These are phyloP conservation scores for Beauveria caledonica DNA, from an alignment of 2,329 filamentous ascomycete genomes.

Conservation along the genomic window DNA sequence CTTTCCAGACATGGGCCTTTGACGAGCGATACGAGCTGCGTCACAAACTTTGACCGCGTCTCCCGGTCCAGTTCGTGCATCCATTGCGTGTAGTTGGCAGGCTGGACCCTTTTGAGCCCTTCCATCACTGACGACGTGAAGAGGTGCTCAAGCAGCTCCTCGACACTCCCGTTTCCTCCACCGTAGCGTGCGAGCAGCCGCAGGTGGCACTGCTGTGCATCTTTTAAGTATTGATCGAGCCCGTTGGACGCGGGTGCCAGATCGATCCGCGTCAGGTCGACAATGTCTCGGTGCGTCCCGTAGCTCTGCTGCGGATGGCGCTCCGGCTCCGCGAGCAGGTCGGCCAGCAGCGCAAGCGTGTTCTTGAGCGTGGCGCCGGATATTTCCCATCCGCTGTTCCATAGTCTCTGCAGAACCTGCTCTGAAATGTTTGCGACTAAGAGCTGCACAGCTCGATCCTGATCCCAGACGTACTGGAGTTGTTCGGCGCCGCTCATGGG, in stretches of 20 bases:
- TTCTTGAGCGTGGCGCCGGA: background rate
- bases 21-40: background rate
- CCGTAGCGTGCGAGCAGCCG: slow-evolving; percentile 9
- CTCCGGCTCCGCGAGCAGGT: background rate
- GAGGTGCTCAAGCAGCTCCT: slow-evolving; percentile 10
- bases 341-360: slow-evolving; percentile 2
- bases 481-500: background rate
- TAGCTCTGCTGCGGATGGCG: background rate
- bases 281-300: slow-evolving; percentile 4
- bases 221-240: background rate
- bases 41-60: background rate
- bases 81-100: background rate
- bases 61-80: background rate
- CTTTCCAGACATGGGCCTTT: background rate
- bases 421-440: background rate
- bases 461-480: background rate
- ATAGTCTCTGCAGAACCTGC: background rate
- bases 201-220: slow-evolving; percentile 1
- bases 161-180: background rate
- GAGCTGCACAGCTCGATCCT: background rate
- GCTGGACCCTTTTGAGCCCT: background rate
- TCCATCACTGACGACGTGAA: slow-evolving; percentile 7
- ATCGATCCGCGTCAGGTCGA: background rate
- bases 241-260: background rate
- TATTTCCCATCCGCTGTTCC: background rate